phyloP scores from a whole-genome alignment of 148 eudicot genomes.

The Dysphania ambrosioides region DNA sequence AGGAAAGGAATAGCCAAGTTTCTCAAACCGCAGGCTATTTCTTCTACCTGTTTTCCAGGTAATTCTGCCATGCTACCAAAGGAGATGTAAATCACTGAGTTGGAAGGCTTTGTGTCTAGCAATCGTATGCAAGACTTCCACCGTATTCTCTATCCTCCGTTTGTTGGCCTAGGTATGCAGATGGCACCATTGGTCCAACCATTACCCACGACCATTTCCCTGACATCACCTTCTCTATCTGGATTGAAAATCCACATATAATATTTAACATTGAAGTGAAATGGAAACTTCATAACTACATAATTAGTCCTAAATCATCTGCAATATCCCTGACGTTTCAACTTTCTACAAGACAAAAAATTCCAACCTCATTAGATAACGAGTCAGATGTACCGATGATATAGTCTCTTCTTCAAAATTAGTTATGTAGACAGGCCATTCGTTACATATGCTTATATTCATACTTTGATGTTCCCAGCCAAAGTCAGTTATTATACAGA shows the following conservation, averaged over 20 bases:
- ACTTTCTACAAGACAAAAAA: background rate
- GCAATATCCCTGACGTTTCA: background rate
- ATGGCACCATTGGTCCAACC: constrained; percentile 31
- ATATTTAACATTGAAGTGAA: background rate
- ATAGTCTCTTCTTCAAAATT: background rate
- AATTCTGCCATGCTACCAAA: constrained; percentile 37
- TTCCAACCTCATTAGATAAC: background rate
- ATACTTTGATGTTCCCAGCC: background rate
- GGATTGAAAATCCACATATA: background rate
- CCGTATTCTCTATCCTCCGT: constrained; percentile 31
- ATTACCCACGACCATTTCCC: constrained; percentile 16
- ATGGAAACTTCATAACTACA: background rate
- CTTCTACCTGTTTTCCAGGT: constrained; percentile 24
- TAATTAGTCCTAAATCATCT: background rate
- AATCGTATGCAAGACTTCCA: constrained; percentile 30
- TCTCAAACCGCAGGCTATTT: constrained; percentile 19
- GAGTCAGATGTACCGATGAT: background rate
- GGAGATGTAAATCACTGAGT: constrained; percentile 30
- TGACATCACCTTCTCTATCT: constrained; percentile 20
- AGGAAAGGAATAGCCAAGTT: constrained; percentile 19
- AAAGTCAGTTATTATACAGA: background rate
- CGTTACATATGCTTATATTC: background rate
- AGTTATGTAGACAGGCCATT: too few relatives aligned
- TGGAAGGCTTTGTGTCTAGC: constrained; percentile 27
- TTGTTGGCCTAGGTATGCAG: constrained; percentile 24